Base-by-base conservation (phyloP, 306 rosid species). In the Argentina anserina region DNA sequence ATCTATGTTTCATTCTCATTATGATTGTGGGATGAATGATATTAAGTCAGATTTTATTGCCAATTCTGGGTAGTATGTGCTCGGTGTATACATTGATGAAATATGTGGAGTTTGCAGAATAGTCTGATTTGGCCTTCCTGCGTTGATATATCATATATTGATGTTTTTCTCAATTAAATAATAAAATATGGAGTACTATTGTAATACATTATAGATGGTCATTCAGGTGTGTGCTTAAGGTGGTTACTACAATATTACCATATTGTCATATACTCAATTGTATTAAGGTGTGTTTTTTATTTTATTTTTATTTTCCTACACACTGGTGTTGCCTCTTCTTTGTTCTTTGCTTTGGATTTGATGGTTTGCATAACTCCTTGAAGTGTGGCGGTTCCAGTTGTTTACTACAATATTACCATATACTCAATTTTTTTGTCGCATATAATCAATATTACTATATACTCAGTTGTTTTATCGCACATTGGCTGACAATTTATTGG, bases 401-500 rank as follows among this genome's bases (percentile, higher is more conserved):
- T 29, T 31, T 33, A 31, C 41, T 17, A 7, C 21, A 29, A 7
- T 56, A 33, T 34, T 33, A 31, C 13, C 31, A 12, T 33, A 6
- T 39, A 12, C 49, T 23, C 14, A 3, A 50, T 70, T 70, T 52
- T 37, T 26, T 26, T 34, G 11, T 43, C 23, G 29, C 65, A 1
- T 34, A 7, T 52, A n/a, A n/a, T n/a, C n/a, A n/a, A n/a, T n/a
- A n/a, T 34, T 33, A 31, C 13, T 47, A 12, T 33, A 6, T 39
- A 12, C 49, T 23, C 14, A 3, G 65, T 70, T 70, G 65, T 37
- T 26, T 26, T 34, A 15, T 43, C 23, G 29, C 65, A 1, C 28
- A 7, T 52, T 9, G 45, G 45, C 52, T 73, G 34, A 69, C 46
- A 10, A n/a, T 67, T 39, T 25, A 28, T 9, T 71, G 70, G 78